Percentiles rank a stretch among this genome's conserved stretches.
These are phyloP conservation scores for Brettanomyces nanus DNA, from an alignment of 805 yeast genomes.

Conservation along the genomic window DNA sequence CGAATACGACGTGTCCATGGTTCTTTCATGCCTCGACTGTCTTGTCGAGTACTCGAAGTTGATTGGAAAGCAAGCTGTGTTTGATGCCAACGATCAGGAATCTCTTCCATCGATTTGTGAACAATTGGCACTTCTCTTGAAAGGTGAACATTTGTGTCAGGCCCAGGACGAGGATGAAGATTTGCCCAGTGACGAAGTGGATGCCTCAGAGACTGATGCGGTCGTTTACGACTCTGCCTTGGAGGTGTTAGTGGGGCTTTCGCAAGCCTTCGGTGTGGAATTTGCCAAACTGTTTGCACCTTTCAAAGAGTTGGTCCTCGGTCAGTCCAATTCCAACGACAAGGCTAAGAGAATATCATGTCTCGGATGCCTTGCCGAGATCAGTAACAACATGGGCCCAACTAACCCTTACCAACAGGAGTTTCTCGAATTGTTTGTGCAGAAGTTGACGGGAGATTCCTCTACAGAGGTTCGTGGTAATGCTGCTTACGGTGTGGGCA, in stretches of 20 bases:
- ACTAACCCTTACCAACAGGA: conserved; percentile 61
- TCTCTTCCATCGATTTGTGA: conserved; percentile 61
- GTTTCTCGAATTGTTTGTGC: conserved; percentile 59
- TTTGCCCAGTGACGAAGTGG: conserved; percentile 24
- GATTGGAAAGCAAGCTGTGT: conserved; percentile 67
- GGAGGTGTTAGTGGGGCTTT: conserved; percentile 74
- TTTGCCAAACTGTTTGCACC: conserved; percentile 63
- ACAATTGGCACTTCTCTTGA: conserved; percentile 63
- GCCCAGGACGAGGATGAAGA: conserved; percentile 47
- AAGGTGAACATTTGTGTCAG: conserved; percentile 82
- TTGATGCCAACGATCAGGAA: conserved; percentile 48
- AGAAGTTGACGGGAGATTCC: conserved; percentile 63
- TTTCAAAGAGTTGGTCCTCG: conserved; percentile 56
- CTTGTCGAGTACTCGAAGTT: conserved; percentile 57
- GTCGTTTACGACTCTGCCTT: conserved; percentile 75
- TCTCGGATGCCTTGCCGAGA: conserved; percentile 87
- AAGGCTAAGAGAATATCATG: conserved; percentile 73
- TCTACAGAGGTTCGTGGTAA: conserved; percentile 87
- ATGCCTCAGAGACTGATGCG: conserved; percentile 52
- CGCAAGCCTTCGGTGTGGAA: conserved; percentile 71
- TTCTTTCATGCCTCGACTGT: conserved; percentile 67
- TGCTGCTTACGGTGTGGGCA: conserved; percentile 93
- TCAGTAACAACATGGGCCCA: conserved; percentile 64
- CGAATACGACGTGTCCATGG: conserved; percentile 81
- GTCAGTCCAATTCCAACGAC: conserved; percentile 53